Conservation (phyloP, 1,284 basidiomycete species). For the Malassezia slooffiae region DNA sequence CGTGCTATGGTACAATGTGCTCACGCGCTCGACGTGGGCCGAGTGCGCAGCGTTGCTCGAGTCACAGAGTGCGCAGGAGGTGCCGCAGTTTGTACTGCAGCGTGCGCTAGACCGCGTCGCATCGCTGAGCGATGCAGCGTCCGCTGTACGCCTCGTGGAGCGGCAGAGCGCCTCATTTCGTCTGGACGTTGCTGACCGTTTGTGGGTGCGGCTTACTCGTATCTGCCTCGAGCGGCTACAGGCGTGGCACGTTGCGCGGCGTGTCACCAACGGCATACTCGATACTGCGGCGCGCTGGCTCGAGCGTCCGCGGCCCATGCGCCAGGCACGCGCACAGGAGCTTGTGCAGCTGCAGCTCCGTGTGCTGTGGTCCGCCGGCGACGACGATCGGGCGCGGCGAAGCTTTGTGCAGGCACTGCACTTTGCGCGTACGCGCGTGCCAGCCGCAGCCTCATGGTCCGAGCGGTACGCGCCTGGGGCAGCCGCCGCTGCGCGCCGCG, state of each 20-base stretch:
- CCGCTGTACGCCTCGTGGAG: conserved; percentile 3
- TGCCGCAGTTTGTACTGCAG: conserved; percentile 15
- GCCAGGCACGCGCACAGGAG: not conserved
- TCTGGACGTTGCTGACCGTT: conserved; percentile 2
- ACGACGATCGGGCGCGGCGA: conserved; percentile 6
- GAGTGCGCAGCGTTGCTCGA: not conserved
- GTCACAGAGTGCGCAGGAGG: not conserved
- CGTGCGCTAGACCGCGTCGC: conserved; percentile 1
- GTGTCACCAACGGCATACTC: not conserved
- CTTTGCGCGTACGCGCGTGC: conserved; percentile 1
- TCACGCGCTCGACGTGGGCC: conserved; percentile 5
- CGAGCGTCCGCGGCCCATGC: not conserved
- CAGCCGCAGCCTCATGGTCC: conserved; percentile 2
- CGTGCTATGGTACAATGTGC: conserved; percentile 13
- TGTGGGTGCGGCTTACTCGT: not conserved
- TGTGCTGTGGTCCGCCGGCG: not conserved
- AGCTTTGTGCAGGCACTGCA: not conserved
- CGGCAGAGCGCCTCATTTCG: not conserved
- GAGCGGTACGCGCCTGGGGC: not conserved
- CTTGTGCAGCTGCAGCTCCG: conserved; percentile 1
- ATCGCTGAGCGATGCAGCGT: conserved; percentile 1
- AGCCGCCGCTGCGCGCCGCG: not conserved
- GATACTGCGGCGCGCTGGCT: conserved; percentile 1
- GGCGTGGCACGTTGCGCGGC: conserved; percentile 8
- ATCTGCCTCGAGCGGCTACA: not conserved